These are phyloP conservation scores for Pythium apleroticum DNA, from an alignment of 352 stramenopile species.

Conservation along the genomic window DNA sequence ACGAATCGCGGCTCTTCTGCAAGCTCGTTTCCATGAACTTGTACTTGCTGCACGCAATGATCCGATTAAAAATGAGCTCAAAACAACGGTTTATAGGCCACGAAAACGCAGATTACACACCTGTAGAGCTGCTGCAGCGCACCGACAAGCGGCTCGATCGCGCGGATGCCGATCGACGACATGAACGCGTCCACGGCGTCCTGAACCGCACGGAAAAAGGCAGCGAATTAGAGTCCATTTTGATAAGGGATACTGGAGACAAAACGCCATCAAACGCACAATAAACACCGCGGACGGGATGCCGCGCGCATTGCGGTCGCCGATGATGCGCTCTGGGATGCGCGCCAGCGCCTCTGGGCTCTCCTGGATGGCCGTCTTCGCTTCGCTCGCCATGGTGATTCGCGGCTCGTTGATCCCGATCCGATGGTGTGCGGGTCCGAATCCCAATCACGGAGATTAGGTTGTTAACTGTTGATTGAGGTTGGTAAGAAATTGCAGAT, in stretches of 20 bases:
- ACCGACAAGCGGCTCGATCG: conserved; percentile 76
- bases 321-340: conserved; percentile 73
- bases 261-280: conserved; percentile 26
- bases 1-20: conserved; percentile 82
- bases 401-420: neutral
- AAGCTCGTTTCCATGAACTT: conserved; percentile 90
- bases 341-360: conserved; percentile 66
- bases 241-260: neutral
- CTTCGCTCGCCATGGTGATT: conserved; percentile 34
- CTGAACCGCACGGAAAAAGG: conserved; percentile 23
- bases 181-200: conserved; percentile 78
- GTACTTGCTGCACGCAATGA: conserved; percentile 63
- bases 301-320: conserved; percentile 73
- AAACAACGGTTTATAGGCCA: neutral
- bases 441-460: neutral
- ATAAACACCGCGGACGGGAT: conserved; percentile 82
- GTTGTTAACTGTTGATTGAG: neutral
- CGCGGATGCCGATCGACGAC: conserved; percentile 44
- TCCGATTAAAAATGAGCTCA: neutral
- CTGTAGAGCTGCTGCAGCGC: conserved; percentile 85
- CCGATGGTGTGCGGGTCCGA: neutral
- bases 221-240: neutral
- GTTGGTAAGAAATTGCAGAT: neutral
- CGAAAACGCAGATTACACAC: conserved; percentile 18
- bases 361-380: conserved; percentile 47